Conservation (phyloP, 2,329 filamentous ascomycete genomes). For the Samsoniella hepiali region DNA sequence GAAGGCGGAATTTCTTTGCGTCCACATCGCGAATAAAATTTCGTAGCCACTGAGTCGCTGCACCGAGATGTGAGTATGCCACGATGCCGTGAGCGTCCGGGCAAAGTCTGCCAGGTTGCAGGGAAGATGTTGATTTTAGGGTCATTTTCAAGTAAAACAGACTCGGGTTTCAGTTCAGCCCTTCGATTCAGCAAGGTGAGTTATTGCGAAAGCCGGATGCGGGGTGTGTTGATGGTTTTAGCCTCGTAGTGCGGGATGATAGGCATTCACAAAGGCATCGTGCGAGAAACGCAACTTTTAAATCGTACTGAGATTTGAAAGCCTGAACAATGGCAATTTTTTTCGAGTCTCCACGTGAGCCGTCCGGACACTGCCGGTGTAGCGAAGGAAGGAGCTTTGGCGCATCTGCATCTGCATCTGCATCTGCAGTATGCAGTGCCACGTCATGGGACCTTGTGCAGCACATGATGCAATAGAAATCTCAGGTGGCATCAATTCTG, state of each 20-base stretch:
- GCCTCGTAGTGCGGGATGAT: no score
- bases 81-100: background rate
- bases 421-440: background rate
- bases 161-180: no score
- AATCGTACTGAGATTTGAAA: no score
- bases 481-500: no score
- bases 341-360: no score
- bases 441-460: background rate
- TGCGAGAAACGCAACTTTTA: no score
- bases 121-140: background rate
- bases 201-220: background rate
- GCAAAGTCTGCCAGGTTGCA: background rate
- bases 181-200: no score
- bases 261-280: no score
- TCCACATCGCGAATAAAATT: background rate
- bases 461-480: background rate
- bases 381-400: background rate
- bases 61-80: background rate
- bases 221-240: background rate
- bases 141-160: background rate
- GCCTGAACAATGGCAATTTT: no score
- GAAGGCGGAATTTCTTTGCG: background rate
- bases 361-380: no score
- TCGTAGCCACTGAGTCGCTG: background rate
- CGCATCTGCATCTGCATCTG: background rate